Evolutionary conservation across 139 green algal genomes (phyloP).

Genomic region (Microglena sp.): DNA sequence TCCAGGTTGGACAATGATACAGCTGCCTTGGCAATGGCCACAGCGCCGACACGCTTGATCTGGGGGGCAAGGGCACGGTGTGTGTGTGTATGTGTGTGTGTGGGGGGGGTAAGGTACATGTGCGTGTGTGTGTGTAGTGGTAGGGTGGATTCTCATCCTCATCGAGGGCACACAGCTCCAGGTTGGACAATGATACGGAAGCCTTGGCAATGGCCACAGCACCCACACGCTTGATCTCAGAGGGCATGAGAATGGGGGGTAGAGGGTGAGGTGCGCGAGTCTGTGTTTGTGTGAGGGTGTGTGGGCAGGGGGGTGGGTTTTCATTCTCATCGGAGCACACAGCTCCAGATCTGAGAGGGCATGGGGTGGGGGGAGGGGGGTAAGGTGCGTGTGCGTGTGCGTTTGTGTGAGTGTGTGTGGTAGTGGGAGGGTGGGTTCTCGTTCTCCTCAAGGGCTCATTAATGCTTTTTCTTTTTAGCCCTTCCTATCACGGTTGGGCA

Average conservation of each 20-base stretch:
- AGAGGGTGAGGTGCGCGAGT: neutral
- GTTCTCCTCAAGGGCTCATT: no score
- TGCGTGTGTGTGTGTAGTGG: constrained; percentile 6
- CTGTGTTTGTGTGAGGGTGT: no score
- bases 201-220: constrained; percentile 50
- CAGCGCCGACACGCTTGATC: constrained; percentile 41
- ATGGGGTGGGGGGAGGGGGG: no score
- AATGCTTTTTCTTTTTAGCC: no score
- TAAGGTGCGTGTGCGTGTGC: no score
- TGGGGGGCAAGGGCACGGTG: neutral
- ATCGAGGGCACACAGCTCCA: constrained; percentile 62
- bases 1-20: constrained; percentile 30
- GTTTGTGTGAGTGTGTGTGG: no score
- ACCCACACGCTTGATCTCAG: constrained; percentile 43
- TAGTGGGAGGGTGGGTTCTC: no score
- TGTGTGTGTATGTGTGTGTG: neutral
- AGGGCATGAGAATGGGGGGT: no score
- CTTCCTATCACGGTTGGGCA: no score
- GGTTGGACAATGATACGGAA: constrained; percentile 16
- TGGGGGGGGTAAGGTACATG: neutral
- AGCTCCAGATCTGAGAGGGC: no score
- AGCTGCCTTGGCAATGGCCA: constrained; percentile 43
- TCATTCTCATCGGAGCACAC: no score
- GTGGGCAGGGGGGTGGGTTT: no score
- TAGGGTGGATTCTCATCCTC: constrained; percentile 69